Percentiles rank a stretch among this genome's conserved stretches.
These are phyloP conservation scores for Clavaria fumosa DNA, from an alignment of 768 basidiomycete genomes.

Conservation along the genomic window DNA sequence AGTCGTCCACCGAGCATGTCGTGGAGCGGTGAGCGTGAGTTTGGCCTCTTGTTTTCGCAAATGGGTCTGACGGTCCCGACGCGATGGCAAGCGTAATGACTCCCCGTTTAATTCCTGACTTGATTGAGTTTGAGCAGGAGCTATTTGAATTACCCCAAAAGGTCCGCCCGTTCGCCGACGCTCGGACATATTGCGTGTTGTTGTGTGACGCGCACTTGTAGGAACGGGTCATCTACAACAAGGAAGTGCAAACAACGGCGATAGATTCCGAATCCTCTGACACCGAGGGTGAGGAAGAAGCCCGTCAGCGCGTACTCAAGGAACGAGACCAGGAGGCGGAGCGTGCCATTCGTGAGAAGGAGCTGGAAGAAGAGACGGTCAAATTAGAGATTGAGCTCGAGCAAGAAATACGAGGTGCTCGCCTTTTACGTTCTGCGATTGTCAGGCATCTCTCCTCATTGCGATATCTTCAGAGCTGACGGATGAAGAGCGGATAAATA, in stretches of 20 bases:
- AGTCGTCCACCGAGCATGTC: constrained; percentile 45
- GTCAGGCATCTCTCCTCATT: background rate
- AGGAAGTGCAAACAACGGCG: constrained; percentile 67
- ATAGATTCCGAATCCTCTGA: constrained; percentile 38
- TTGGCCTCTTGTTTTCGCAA: background rate
- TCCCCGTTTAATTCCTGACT: constrained; percentile 52
- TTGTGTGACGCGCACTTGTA: constrained; percentile 14
- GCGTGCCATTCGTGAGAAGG: constrained; percentile 52
- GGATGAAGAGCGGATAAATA: constrained; percentile 70
- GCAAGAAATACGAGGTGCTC: constrained; percentile 64
- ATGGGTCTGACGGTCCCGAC: too few relatives aligned
- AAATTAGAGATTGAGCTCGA: constrained; percentile 79
- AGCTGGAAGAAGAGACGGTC: constrained; percentile 69
- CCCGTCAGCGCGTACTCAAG: constrained; percentile 49
- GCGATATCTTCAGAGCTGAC: constrained; percentile 45
- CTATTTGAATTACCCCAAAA: constrained; percentile 81
- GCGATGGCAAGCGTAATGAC: constrained; percentile 47
- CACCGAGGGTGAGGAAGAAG: constrained; percentile 54
- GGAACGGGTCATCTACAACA: constrained; percentile 75
- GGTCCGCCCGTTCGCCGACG: constrained; percentile 24
- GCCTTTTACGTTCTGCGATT: background rate
- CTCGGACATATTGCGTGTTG: background rate
- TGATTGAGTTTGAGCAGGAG: constrained; percentile 83
- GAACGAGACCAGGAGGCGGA: constrained; percentile 64
- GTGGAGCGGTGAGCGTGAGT: constrained; percentile 44